Evolutionary conservation across 163 green algal genomes (phyloP), one percentile per base, ranked within the genome.

Genomic region (Chlamydomonas reinhardtii): DNA sequence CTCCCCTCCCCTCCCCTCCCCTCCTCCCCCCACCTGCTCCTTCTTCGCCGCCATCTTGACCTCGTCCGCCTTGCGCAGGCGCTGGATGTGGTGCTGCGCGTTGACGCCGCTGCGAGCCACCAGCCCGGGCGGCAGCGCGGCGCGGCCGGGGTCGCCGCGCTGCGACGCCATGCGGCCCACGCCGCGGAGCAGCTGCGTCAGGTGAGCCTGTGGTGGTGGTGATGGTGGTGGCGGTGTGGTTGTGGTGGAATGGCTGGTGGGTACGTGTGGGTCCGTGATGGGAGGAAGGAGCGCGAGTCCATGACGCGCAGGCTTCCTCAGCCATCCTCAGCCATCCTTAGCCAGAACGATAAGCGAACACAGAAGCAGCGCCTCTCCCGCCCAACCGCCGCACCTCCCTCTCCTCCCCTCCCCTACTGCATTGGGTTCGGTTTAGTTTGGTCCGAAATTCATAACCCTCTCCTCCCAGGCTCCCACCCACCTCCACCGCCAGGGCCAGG

Each of bases 41-140:
- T 86, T 86, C 80, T 79, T 86, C 56, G 80, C 80, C 29, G 80
- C 80, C 80, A 73, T 6, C 34, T 59, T 59, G 4, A 65, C 35
- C 70, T 86, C 80, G 70, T 86, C 80, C 70, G 35, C 54, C 80
- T 86, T 86, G 12, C 80, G 69, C 17, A 79, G 54, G 9, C 80
- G 80, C 29, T 86, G 80, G 16, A 86, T 86, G 56, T 74, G 70
- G 80, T 86, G 80, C 69, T 80, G 70, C 54, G 56, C 69, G 80
- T 86, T 79, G 48, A 79, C 35, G 2, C 80, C 80, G 48, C 56
- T 74, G 22, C 80, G 52, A 16, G 70, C 80, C 35, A 74, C 37
- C 16, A 48, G 17, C 43, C 27, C 34, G 39, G 48, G 20, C 20
- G 68, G 52, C 4, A 43, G 17, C 52, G 32, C 52, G 32, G 25